Evolutionary conservation across 2,329 filamentous ascomycete species (phyloP).

Genomic region (Rutstroemia sp.): DNA sequence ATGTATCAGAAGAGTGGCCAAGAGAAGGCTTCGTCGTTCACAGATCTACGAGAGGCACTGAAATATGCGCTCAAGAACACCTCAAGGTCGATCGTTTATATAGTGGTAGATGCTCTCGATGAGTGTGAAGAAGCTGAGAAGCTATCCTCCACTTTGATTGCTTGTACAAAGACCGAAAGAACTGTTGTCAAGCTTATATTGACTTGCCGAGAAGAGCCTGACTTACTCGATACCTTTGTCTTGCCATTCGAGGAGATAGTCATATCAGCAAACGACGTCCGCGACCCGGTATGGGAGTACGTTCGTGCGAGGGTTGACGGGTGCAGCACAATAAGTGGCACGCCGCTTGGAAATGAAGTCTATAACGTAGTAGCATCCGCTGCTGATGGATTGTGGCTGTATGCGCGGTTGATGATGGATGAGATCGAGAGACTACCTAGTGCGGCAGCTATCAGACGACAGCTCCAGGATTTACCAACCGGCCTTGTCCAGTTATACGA

Average conservation of each 20-base stretch:
- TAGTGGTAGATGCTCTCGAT: background rate
- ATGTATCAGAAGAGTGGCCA: background rate
- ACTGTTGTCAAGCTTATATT: background rate
- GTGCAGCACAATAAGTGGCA: background rate
- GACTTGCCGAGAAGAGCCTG: background rate
- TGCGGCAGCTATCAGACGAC: background rate
- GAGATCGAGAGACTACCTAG: background rate
- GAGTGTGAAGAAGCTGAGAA: background rate
- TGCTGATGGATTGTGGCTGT: background rate
- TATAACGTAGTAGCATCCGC: background rate
- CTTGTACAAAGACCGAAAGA: background rate
- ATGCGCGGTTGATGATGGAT: background rate
- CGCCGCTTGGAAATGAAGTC: background rate
- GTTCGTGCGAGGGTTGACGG: background rate
- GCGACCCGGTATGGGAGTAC: background rate
- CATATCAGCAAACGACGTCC: background rate
- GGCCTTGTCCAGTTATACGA: background rate
- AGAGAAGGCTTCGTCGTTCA: background rate
- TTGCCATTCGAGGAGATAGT: background rate
- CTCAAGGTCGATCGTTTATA: background rate
- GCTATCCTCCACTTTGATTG: background rate
- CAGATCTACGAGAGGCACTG: background rate
- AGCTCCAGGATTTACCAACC: background rate
- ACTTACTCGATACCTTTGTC: background rate
- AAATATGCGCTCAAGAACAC: background rate